phyloP scores from a whole-genome alignment of 202 grass and related monocot species.

The Panicum hallii region DNA sequence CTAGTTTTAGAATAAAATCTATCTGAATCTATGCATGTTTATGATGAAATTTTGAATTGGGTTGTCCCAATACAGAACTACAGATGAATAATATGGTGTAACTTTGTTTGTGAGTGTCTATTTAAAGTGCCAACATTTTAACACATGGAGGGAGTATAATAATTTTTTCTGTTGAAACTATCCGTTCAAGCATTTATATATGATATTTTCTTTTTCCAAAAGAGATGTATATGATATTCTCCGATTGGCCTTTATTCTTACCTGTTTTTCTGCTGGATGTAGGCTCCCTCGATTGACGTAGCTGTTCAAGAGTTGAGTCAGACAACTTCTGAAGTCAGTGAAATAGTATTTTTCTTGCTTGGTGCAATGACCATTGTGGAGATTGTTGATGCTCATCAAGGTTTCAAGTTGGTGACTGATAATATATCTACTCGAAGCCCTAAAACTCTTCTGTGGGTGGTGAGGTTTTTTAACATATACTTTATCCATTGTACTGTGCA shows the following conservation, averaged over 20 bases:
- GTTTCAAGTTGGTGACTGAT: conserved; percentile 98
- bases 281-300: conserved; percentile 91
- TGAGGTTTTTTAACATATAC: conserved; percentile 43
- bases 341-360: conserved; percentile 99
- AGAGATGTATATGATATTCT: conserved; percentile 24
- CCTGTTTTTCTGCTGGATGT: conserved; percentile 46
- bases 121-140: conserved; percentile 7
- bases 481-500: conserved; percentile 6
- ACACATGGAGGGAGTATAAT: background rate
- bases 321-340: conserved; percentile 86
- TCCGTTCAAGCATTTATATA: conserved; percentile 26
- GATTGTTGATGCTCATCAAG: conserved; percentile 99
- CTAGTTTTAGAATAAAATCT: background rate
- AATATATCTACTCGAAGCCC: conserved; percentile 92
- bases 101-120: conserved; percentile 26
- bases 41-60: background rate
- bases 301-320: conserved; percentile 84
- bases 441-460: conserved; percentile 94
- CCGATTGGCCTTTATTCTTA: background rate
- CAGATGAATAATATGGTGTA: background rate
- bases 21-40: background rate
- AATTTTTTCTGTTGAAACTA: background rate
- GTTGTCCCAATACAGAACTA: background rate
- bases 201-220: background rate
- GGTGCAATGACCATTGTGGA: conserved; percentile 99